A percentile compares a stretch with the other conserved stretches of the same genome.
phyloP scores from a whole-genome alignment of 129 eudicot species.

The Oenanthe sinensis region DNA sequence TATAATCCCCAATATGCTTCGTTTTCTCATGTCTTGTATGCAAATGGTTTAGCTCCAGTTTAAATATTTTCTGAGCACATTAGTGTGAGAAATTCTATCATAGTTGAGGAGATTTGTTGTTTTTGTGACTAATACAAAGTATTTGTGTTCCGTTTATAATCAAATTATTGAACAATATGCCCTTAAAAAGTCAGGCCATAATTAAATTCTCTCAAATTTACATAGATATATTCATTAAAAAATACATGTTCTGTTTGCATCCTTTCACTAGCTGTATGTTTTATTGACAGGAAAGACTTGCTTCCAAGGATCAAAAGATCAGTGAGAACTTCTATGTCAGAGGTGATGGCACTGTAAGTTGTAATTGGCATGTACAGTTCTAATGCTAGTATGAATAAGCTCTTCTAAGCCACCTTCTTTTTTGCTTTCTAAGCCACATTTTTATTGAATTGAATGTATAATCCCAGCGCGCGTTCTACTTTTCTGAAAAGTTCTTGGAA shows the following conservation, averaged over 20 bases:
- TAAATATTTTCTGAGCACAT: not conserved
- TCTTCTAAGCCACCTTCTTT: not conserved
- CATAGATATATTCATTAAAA: not conserved
- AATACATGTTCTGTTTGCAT: not conserved
- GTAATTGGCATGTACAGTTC: not conserved
- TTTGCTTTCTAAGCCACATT: not conserved
- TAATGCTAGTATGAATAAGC: not conserved
- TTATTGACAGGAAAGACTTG: slow-evolving; percentile 65
- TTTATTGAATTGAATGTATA: slow-evolving; percentile 3
- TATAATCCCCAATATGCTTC: not conserved
- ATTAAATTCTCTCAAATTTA: not conserved
- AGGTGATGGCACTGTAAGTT: slow-evolving; percentile 97
- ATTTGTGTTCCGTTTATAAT: not conserved
- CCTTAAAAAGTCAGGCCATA: not conserved
- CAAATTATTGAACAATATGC: not conserved
- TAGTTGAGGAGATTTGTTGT: not conserved
- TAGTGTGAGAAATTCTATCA: not conserved
- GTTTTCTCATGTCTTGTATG: not conserved
- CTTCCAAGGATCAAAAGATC: slow-evolving; percentile 86
- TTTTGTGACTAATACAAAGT: not conserved
- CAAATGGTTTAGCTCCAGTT: not conserved
- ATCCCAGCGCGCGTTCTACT: slow-evolving; percentile 85
- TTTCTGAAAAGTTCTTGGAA: slow-evolving; percentile 71
- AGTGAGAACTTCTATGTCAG: slow-evolving; percentile 94
- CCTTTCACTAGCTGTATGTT: not conserved